Percentiles rank a stretch among this genome's conserved stretches.
These are phyloP conservation scores for Agrocybe praecox DNA, from an alignment of 768 basidiomycete genomes.

Conservation along the genomic window DNA sequence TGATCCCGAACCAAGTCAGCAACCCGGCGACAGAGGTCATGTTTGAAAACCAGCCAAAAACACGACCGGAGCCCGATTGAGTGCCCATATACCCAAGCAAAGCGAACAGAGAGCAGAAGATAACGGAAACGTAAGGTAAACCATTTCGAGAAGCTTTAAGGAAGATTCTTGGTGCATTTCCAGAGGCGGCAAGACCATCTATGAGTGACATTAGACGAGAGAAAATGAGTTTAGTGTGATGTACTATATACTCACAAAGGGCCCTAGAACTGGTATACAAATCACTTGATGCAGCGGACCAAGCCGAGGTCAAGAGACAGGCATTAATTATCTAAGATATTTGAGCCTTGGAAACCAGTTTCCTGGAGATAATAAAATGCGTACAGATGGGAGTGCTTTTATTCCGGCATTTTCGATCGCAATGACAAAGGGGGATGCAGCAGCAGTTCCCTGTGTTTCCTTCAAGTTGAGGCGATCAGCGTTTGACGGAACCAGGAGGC, in stretches of 20 bases:
- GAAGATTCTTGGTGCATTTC: constrained; percentile 86
- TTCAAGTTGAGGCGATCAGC: constrained; percentile 53
- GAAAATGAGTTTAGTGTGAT: not conserved
- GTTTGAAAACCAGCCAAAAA: constrained; percentile 82
- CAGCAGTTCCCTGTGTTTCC: constrained; percentile 60
- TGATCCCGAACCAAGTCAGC: constrained; percentile 83
- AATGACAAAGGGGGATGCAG: constrained; percentile 89
- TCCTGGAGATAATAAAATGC: constrained; percentile 16
- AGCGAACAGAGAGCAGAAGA: constrained; percentile 69
- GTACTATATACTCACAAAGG: constrained; percentile 64
- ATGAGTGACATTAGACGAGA: not conserved
- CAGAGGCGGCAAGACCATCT: constrained; percentile 81
- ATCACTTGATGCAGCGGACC: constrained; percentile 91
- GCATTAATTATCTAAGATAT: constrained; percentile 73
- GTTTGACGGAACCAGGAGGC: constrained; percentile 80
- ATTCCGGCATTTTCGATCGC: constrained; percentile 89
- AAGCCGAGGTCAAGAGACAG: constrained; percentile 84
- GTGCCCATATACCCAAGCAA: constrained; percentile 84
- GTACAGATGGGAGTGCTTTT: constrained; percentile 76
- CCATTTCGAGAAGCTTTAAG: constrained; percentile 67
- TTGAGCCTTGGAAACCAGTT: not conserved
- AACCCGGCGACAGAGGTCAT: constrained; percentile 73
- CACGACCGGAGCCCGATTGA: constrained; percentile 61
- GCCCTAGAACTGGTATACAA: constrained; percentile 88
- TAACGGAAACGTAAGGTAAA: constrained; percentile 73